Base-by-base conservation (phyloP, 2,329 filamentous ascomycete species). In the Ilyonectria sp. region DNA sequence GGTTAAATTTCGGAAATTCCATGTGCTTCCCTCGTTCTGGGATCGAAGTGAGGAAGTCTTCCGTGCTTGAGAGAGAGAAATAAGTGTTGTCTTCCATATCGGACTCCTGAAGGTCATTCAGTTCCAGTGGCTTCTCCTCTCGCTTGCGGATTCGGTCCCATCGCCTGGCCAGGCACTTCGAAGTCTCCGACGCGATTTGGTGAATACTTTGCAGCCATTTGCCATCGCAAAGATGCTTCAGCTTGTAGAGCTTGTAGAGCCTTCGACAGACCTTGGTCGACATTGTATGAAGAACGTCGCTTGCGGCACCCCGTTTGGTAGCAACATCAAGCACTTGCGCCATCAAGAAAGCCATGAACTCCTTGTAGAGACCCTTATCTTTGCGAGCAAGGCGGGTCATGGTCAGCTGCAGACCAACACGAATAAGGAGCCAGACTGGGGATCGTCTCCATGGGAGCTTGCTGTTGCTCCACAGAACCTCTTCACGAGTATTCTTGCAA, bases 341-440 rank as follows among this genome's bases (percentile, higher is more conserved):
- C 54, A 70, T 43, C 11, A 74, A 3, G 2, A 56, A 72, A 2
- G 23, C 50, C 72, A 73, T 73, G 5, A 73, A 75, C 0, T 31
- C n/a, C 23, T 74, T 75, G 23, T 74, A 75, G 0, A 26, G 23
- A 23, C 4, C 3, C 23, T 23, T 23, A 1, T 6, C n/a, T 8
- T 0, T 44, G 17, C 1, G 54, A 31, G 53, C 15, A 46, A 52
- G 26, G 0, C 68, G 61, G 1, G 6, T 33, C 63, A 69, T 65
- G 2, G 71, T 66, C 2, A 82, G 69, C 58, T 90, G 87, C 2
- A 89, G 67, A 0, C 81, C 74, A 0, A 89, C 86, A 1, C 88
- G 85, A 3, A 90, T 61, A 0, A 90, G 77, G 0, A 91, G 78
- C 87, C 87, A 91, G 0, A 86, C 65, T 0, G 87, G 79, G 13